Evolutionary conservation across 1,284 basidiomycete species (phyloP).

Genomic region (Calocybe gambosa): DNA sequence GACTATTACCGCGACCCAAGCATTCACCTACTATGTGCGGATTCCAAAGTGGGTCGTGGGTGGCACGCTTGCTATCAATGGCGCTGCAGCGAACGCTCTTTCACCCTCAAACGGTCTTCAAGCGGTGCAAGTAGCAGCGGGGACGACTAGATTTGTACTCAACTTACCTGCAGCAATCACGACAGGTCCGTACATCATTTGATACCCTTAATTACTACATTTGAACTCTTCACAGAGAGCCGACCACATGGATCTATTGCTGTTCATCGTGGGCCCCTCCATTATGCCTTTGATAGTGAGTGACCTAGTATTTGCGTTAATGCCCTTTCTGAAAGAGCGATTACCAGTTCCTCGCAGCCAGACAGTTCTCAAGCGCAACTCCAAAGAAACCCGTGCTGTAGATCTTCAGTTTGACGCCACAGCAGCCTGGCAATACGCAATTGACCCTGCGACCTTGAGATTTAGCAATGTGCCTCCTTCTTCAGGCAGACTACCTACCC

Average conservation of each 20-base stretch:
- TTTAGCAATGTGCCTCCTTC: conserved; percentile 36
- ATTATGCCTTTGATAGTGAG: conserved; percentile 51
- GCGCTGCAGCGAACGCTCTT: conserved; percentile 28
- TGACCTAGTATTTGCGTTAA: conserved; percentile 10
- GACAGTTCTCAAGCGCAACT: conserved; percentile 38
- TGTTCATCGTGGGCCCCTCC: conserved; percentile 49
- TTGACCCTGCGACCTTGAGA: conserved; percentile 45
- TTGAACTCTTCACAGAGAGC: conserved; percentile 28
- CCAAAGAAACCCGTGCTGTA: conserved; percentile 41
- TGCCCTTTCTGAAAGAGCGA: background rate
- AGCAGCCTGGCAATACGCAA: conserved; percentile 47
- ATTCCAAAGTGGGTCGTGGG: conserved; percentile 50
- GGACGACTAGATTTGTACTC: conserved; percentile 40
- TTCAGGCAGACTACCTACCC: conserved; percentile 39
- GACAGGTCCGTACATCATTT: conserved; percentile 28
- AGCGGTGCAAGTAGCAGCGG: conserved; percentile 35
- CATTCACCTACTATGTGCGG: conserved; percentile 50
- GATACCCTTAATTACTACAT: background rate
- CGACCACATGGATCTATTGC: conserved; percentile 49
- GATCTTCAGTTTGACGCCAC: conserved; percentile 50
- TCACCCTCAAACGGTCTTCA: conserved; percentile 43
- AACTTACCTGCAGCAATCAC: conserved; percentile 44
- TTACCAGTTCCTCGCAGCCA: conserved; percentile 31
- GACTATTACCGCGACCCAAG: conserved; percentile 40
- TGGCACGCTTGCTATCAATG: conserved; percentile 46